These are phyloP conservation scores for Tilletia walkeri DNA, from an alignment of 1,284 basidiomycete genomes.

Conservation along the genomic window DNA sequence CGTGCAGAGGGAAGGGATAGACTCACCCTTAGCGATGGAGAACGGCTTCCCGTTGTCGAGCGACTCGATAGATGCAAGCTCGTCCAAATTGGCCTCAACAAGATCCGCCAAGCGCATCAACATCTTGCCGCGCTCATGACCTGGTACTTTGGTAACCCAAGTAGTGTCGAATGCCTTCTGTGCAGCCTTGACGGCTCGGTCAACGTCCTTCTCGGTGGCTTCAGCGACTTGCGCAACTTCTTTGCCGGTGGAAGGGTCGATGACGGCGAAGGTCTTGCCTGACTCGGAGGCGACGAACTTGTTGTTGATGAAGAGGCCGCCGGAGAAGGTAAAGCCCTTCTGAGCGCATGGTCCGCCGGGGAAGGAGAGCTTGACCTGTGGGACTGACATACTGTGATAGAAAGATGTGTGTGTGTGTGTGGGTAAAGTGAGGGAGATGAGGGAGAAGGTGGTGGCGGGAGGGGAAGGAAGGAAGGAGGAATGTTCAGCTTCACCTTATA, in stretches of 20 bases:
- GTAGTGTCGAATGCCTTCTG: conserved; percentile 41
- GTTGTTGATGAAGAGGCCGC: conserved; percentile 52
- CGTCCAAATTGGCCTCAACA: conserved; percentile 71
- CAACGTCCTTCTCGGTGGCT: conserved; percentile 50
- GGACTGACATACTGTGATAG: conserved; percentile 31
- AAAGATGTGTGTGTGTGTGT: conserved; percentile 20
- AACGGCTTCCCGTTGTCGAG: conserved; percentile 81
- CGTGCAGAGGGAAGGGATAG: no score
- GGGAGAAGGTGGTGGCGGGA: not conserved
- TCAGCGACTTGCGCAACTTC: conserved; percentile 50
- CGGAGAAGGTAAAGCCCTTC: conserved; percentile 41
- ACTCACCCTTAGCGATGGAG: conserved; percentile 61
- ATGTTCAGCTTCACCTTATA: not conserved
- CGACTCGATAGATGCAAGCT: conserved; percentile 60
- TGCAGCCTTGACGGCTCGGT: conserved; percentile 47
- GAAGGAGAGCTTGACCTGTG: conserved; percentile 50
- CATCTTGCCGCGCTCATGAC: conserved; percentile 66
- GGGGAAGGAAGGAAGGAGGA: not conserved
- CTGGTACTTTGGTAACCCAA: conserved; percentile 59
- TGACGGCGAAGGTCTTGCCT: conserved; percentile 48
- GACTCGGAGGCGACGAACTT: conserved; percentile 46
- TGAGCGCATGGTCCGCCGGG: conserved; percentile 26
- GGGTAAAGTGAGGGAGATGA: not conserved
- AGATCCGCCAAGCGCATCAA: conserved; percentile 68
- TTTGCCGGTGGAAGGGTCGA: conserved; percentile 50